Conservation (phyloP, 805 yeast genomes). For the Kazachstania africana region DNA sequence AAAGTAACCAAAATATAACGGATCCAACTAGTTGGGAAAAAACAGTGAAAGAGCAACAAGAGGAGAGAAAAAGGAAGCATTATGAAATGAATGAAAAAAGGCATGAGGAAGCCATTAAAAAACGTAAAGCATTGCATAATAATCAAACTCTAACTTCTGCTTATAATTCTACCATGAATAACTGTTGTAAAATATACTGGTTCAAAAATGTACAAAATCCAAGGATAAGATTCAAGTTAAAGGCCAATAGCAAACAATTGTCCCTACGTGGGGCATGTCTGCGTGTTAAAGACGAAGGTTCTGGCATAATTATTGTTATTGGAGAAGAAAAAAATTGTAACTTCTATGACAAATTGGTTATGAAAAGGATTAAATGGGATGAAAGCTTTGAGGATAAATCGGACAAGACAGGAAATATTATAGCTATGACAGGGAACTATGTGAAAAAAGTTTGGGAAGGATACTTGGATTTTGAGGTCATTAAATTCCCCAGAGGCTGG, state of each 20-base stretch:
- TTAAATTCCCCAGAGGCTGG: conserved; percentile 55
- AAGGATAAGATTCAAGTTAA: conserved; percentile 61
- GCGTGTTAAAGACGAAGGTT: conserved; percentile 29
- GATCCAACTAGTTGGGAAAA: conserved; percentile 85
- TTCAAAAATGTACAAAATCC: conserved; percentile 46
- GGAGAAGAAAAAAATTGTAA: conserved; percentile 55
- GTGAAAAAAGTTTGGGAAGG: conserved; percentile 65
- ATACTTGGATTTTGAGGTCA: conserved; percentile 28
- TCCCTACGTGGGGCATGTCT: conserved; percentile 54
- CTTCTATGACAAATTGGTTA: conserved; percentile 52
- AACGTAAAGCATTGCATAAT: conserved; percentile 2
- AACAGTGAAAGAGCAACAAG: conserved; percentile 57
- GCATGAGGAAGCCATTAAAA: conserved; percentile 23
- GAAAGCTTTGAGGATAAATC: conserved; percentile 30
- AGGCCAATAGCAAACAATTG: conserved; percentile 68
- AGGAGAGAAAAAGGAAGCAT: conserved; percentile 48
- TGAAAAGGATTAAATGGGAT: conserved; percentile 60
- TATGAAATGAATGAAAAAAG: conserved; percentile 48
- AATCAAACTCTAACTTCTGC: neutral
- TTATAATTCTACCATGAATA: neutral
- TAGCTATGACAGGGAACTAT: conserved; percentile 28
- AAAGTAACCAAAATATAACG: conserved; percentile 68
- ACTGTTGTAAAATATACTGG: conserved; percentile 39
- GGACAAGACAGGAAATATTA: conserved; percentile 22
- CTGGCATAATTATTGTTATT: conserved; percentile 57